Evolutionary conservation across 257 asterid species (phyloP), one percentile per base, ranked within the genome.

Genomic region (Rubia yunnanensis): DNA sequence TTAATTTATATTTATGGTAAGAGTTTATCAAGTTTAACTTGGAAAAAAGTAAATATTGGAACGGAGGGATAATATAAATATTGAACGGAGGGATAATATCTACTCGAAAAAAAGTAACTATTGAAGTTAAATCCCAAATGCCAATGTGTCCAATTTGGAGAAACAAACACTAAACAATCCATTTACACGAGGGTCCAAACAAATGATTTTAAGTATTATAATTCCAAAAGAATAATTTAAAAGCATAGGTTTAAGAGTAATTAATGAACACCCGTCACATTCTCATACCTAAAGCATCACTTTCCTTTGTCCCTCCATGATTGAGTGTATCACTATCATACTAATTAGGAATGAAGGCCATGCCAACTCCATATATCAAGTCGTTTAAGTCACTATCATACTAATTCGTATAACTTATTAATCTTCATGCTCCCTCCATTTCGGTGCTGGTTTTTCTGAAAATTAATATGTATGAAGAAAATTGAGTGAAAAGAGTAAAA

Each of bases 281-380:
- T 64, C 73, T 30, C 76, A 64, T 72, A 77, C 81, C 75, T 69
- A 72, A 76, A 73, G 69, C 52, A 80, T 68, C 67, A 68, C 68
- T 66, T 67, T 64, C 65, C 44, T 61, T 41, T 64, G 58, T 18
- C 68, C 67, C 71, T 70, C 22, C 73, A 79, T 72, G 79, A 76
- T 70, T 77, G 76, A 72, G 59, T 65, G 60, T 26, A 67, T 10
- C 58, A 64, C 73, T 44, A 73, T 67, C 75, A 77, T 53, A 36
- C 57, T n/a, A n/a, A n/a, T 10, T 38, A 49, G 36, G 61, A 60
- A 15, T 27, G 73, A 44, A 41, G 62, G 26, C 53, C 36, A 18
- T 31, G 41, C 44, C 44, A 39, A 5, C 17, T 4, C 52, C 5
- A 14, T 44, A 10, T 44, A 39, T 44, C 50, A 44, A 15, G 20